Base-by-base conservation (phyloP, 345 rosid species). In the Syzygium oleosum region DNA sequence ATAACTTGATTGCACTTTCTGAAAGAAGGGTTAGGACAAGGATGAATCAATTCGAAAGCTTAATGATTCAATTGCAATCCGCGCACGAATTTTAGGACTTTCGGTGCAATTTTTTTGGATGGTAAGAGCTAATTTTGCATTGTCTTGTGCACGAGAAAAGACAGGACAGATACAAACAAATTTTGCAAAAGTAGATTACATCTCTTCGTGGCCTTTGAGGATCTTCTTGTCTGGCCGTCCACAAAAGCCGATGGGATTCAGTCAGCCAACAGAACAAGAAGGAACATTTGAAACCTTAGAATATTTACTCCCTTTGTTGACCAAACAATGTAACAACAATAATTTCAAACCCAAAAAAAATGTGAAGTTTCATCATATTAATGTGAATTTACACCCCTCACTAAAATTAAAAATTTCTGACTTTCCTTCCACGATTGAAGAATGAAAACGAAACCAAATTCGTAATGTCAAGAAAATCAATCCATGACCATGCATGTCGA, bases 401-500 rank as follows among this genome's bases (percentile, higher is more conserved):
- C 79, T 9, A 15, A 31, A 16, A 65, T 65, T 3, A 65, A 31
- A 65, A 8, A 7, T 15, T 29, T 17, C 43, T 2, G 0, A 65
- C 23, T 68, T 34, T 68, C 79, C 12, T 4, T 68, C 46, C 7
- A 17, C 46, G 17, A 68, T 68, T 68, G 17, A 34, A 68, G 43
- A 31, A 9, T 2, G 1, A 15, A 9, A 34, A 15, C 2, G 1
- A 68, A 10, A 34, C 9, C 17, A 34, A 0, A 68, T 7, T 14
- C 21, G 7, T 31, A 17, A 17, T 68, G 9, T 17, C 9, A 17
- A 34, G 46, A 68, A 15, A 68, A 68, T 68, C 17, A 16, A 16
- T 8, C 17, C 19, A 34, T 9, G 12, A 2, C 22, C 31, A 65
- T 65, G 43, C 43, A 16, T 15, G 78, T 34, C 13, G 3, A 68